These are phyloP conservation scores for Aspergillus asperescens DNA, from an alignment of 495 filamentous ascomycete genomes.

Conservation along the genomic window DNA sequence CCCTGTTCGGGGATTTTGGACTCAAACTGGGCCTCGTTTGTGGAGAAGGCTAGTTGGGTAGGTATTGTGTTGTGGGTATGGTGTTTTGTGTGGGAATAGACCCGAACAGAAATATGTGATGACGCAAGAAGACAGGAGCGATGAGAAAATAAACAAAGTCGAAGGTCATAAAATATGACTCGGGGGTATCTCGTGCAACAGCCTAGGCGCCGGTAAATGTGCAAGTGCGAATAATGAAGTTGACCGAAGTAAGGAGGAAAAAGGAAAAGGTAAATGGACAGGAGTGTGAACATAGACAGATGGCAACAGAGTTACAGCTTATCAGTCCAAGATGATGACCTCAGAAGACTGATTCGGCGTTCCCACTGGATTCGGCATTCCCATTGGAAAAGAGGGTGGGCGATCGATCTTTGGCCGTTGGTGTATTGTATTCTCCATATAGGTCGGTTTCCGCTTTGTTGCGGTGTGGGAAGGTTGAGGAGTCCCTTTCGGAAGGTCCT, in stretches of 20 bases:
- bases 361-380: too few species aligned
- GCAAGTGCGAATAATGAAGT: not conserved
- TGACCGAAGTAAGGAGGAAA: not conserved
- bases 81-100: too few species aligned
- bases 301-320: not conserved
- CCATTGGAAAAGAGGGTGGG: not conserved
- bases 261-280: slow-evolving; percentile 1
- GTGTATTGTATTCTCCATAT: not conserved
- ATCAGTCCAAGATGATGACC: slow-evolving; percentile 35
- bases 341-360: slow-evolving; percentile 10
- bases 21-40: too few species aligned
- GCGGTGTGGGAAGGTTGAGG: not conserved
- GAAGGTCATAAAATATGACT: slow-evolving; percentile 2
- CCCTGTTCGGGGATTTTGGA: too few species aligned
- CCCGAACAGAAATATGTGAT: not conserved
- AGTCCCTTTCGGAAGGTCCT: slow-evolving; percentile 13
- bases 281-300: not conserved
- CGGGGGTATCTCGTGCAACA: slow-evolving; percentile 16
- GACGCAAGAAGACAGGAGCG: not conserved
- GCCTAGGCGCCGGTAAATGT: slow-evolving; percentile 7
- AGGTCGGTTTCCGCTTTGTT: slow-evolving; percentile 10
- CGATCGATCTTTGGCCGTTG: slow-evolving; percentile 17
- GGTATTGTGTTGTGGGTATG: not conserved
- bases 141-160: slow-evolving; percentile 7
- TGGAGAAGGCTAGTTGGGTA: not conserved